These are phyloP conservation scores for Calophaca sinica DNA, from an alignment of 306 rosid species.

Conservation along the genomic window DNA sequence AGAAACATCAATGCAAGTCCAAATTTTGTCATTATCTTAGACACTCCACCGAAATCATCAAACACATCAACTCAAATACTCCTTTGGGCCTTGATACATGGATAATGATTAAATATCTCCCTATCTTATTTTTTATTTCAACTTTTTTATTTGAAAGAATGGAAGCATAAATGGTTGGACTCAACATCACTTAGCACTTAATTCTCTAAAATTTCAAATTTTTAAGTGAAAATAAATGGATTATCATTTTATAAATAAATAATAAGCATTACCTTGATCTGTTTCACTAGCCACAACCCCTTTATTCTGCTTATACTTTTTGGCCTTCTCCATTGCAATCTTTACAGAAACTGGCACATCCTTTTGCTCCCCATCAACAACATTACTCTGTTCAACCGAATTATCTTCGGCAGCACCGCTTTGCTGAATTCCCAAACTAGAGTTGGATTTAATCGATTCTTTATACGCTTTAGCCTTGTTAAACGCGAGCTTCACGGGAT, in stretches of 20 bases:
- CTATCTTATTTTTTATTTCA: neutral
- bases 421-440: constrained; percentile 44
- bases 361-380: constrained; percentile 42
- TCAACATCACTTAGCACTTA: no score
- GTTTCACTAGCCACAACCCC: constrained; percentile 31
- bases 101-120: neutral
- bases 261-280: constrained; percentile 50
- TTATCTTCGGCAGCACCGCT: constrained; percentile 19
- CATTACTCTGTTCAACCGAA: constrained; percentile 40
- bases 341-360: constrained; percentile 57
- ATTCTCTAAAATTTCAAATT: no score
- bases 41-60: constrained; percentile 11
- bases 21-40: constrained; percentile 3
- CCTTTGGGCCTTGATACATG: no score
- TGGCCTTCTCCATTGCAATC: constrained; percentile 71
- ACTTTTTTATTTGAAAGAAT: neutral
- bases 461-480: constrained; percentile 69
- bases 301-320: constrained; percentile 58
- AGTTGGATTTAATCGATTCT: constrained; percentile 44
- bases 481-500: constrained; percentile 74
- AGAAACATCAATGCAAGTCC: constrained; percentile 22
- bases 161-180: neutral
- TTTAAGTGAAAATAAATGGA: no score
- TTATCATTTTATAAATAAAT: neutral
- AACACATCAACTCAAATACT: neutral